phyloP scores from a whole-genome alignment of 1,284 basidiomycete genomes.

The Polyporus tsugae region DNA sequence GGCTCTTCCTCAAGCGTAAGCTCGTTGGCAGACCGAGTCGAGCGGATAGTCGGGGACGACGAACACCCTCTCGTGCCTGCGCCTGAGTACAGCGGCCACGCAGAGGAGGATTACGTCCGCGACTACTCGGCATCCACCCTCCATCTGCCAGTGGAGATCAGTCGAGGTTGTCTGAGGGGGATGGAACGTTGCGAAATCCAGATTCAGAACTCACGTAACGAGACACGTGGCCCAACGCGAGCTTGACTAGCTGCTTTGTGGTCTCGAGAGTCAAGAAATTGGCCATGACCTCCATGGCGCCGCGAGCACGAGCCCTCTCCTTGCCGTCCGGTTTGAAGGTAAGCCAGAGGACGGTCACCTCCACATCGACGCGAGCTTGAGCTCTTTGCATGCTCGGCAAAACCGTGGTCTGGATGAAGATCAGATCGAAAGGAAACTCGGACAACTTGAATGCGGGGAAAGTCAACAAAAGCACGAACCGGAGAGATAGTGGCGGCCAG shows the following conservation, averaged over 20 bases:
- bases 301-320: neutral
- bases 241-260: neutral
- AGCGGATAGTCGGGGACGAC: neutral
- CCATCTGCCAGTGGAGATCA: neutral
- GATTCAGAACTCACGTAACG: neutral
- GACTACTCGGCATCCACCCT: neutral
- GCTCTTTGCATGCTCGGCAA: neutral
- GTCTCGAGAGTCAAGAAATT: neutral
- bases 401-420: neutral
- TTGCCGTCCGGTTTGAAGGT: neutral
- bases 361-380: neutral
- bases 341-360: neutral
- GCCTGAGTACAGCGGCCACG: neutral
- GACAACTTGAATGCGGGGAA: neutral
- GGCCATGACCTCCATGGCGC: neutral
- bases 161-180: too few species aligned
- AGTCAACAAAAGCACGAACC: neutral
- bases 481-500: neutral
- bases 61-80: neutral
- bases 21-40: slow-evolving; percentile 6
- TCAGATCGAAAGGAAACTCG: neutral
- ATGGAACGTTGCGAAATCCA: neutral
- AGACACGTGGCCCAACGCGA: neutral
- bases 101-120: neutral
- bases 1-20: neutral